Base-by-base conservation (phyloP, 1,284 basidiomycete genomes). In the Cutaneotrichosporon sp. region DNA sequence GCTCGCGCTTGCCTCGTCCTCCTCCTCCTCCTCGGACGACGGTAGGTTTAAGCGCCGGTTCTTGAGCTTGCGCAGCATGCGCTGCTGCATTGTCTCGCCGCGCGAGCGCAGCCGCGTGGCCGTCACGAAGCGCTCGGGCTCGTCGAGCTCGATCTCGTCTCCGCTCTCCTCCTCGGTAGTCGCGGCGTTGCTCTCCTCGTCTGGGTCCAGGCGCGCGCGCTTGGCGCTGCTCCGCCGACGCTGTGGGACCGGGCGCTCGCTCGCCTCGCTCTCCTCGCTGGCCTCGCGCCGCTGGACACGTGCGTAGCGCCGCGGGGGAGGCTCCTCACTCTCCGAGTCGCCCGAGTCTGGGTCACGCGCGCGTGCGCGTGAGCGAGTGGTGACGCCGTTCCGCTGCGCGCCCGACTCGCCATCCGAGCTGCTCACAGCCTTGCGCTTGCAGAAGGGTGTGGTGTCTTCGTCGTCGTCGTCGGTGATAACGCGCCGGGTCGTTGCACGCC, bases 131-230 rank as follows among this genome's bases (percentile, higher is more conserved):
- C 71, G 61, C 42, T 74, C 71, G 3, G 74, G 72, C 55, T 72
- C 65, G 59, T 78, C 77, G 63, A 74, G 59, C 45, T 88, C 84
- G 18, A 89, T 79, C 62, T 87, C 87, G 34, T 85, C 82, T 20
- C 84, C 82, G 45, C 81, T 82, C 52, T 84, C 82, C 20, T 80
- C 82, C 24, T 81, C 82, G 4, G 84, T 63, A 46, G 61, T 65
- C 4, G 64, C 67, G 1, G 20, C 20, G 14, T 42, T 22, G 11
- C 68, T 66, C 34, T 65, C 62, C 11, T 71, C 68, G 52, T 73
- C 69, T 3, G 70, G 68, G 42, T 70, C 68, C 5, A 14, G 20
- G 18, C 22, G 24, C 24, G 14, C 9, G 24, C 18, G 50, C 29
- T 33, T 33, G 3, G 16, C 50, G 29, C 20, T 52, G 47, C 47